Evolutionary conservation across 352 stramenopile species (phyloP), one percentile per base, ranked within the genome.

Genomic region (Phytopythium delawarense): DNA sequence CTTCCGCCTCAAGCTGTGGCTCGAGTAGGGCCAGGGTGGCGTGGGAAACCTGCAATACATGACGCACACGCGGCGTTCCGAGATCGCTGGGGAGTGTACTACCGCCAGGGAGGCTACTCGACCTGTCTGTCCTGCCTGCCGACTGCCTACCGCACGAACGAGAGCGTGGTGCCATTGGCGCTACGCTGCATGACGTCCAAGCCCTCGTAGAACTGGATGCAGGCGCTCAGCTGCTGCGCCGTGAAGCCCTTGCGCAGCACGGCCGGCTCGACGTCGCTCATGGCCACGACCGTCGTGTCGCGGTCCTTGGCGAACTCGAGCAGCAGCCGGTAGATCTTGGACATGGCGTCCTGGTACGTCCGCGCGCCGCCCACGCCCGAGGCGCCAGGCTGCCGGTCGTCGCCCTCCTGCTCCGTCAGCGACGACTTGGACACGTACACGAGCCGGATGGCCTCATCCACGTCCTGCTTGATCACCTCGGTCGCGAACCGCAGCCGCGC

Each of bases 351-450:
- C 59, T 94, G 88, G 15, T 8, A 46, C 44, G 82, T 87, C 3
- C 75, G 69, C 15, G 55, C 51, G 1, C 35, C 48, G 21, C 72
- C 67, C 15, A 58, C 59, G 30, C 45, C 57, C 30, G 56, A 44
- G 9, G 66, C 63, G 23, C 69, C 44, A 11, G 69, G 67, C 32
- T 57, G 25, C 4, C 46, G 46, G 21, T 51, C 66, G 42, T 56
- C 72, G 54, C 71, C 76, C 42, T 98, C 86, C 30, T 97, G 79
- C 49, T 98, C 94, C 5, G 74, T 81, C 49, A 99, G 66, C 49
- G 92, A 98, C 18, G 96, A 75, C 78, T 99, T 99, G 67, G 93
- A 99, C 74, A 98, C 97, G 72, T 99, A 97, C 23, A 98, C 98
- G 16, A 98, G 75, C 35, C 93, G 88, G 62, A 98, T 96, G 23